Evolutionary conservation across 768 basidiomycete species (phyloP).

Genomic region (Trametes gibbosa): DNA sequence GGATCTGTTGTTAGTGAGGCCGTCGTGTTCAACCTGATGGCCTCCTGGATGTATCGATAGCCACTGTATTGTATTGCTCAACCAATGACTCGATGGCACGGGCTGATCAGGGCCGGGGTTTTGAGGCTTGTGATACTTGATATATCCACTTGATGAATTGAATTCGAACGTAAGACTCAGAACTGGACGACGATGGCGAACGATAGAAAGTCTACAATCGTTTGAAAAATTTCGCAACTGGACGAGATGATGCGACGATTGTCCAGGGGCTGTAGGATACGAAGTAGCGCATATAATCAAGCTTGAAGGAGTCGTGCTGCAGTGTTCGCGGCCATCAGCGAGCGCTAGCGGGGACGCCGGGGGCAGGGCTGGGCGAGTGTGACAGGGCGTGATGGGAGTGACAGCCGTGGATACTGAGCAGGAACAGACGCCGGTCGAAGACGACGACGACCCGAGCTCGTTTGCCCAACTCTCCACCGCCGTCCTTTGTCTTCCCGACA

Average conservation of each 20-base stretch:
- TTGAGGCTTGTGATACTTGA: no score
- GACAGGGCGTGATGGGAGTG: conserved; percentile 16
- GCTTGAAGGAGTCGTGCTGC: background rate
- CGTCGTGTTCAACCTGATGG: conserved; percentile 9
- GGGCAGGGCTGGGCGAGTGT: conserved; percentile 11
- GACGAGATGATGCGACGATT: no score
- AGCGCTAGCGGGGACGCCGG: background rate
- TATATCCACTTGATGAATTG: no score
- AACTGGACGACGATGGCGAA: no score
- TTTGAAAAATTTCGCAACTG: no score
- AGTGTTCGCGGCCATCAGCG: no score
- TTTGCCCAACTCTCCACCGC: background rate
- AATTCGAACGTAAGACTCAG: no score
- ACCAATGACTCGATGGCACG: conserved; percentile 9
- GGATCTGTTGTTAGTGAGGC: background rate
- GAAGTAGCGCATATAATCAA: no score
- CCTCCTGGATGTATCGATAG: conserved; percentile 15
- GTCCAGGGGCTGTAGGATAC: no score
- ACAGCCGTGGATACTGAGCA: conserved; percentile 1
- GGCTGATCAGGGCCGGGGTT: no score
- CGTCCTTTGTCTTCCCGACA: conserved; percentile 18
- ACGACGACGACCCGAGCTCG: background rate
- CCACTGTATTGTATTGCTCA: conserved; percentile 15
- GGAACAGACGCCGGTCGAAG: background rate
- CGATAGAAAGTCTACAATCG: no score